A percentile compares a stretch with the other conserved stretches of the same genome.
These are phyloP conservation scores for Litsea cubeba DNA, from an alignment of 164 flowering plant genomes.

Conservation along the genomic window DNA sequence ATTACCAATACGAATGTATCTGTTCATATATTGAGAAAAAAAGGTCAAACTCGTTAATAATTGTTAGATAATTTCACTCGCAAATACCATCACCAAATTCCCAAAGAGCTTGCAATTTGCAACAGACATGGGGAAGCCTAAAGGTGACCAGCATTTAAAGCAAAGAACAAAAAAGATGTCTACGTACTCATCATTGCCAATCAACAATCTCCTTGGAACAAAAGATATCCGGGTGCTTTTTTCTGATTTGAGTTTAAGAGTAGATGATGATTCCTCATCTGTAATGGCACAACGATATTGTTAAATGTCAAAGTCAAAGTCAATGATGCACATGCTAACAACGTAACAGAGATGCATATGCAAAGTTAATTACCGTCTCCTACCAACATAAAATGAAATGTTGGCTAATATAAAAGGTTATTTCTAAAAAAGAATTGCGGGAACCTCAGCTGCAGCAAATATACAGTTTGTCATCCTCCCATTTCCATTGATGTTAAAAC, in stretches of 20 bases:
- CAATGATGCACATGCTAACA: too few species aligned
- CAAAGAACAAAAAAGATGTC: conserved; percentile 6
- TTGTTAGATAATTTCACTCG: not conserved
- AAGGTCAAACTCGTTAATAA: not conserved
- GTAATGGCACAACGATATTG: conserved; percentile 1
- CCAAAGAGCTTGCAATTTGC: not conserved
- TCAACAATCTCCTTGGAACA: conserved; percentile 72
- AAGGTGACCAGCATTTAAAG: not conserved
- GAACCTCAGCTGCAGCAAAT: not conserved
- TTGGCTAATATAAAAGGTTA: too few species aligned
- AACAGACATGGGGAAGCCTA: not conserved
- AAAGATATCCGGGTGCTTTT: conserved; percentile 39
- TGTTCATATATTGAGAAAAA: conserved; percentile 21
- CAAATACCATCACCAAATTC: not conserved
- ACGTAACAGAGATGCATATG: too few species aligned
- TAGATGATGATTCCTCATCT: conserved; percentile 48
- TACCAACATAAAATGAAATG: not conserved
- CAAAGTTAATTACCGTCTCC: too few species aligned
- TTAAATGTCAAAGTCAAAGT: not conserved
- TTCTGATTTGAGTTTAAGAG: conserved; percentile 26
- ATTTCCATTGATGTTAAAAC: not conserved
- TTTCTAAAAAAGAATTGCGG: not conserved
- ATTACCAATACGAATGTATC: conserved; percentile 89
- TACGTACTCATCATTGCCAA: conserved; percentile 90
- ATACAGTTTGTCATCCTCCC: not conserved